Conservation (phyloP, 2,329 filamentous ascomycete species). For the Beauveria brongniartii region DNA sequence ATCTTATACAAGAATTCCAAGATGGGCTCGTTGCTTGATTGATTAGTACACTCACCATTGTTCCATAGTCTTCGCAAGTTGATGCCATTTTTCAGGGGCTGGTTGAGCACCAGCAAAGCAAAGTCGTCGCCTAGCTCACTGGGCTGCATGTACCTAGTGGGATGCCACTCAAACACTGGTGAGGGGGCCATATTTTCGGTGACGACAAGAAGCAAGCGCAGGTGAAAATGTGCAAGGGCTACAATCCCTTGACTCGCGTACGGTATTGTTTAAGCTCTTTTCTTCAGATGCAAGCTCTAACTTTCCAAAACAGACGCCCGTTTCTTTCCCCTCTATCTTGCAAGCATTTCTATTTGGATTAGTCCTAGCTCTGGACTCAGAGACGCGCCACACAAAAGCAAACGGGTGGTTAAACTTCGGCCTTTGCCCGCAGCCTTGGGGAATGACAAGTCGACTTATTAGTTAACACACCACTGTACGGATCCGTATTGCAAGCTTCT, state of each 20-base stretch:
- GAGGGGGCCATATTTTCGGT: not conserved
- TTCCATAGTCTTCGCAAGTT: conserved; percentile 43
- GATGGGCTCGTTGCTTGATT: not conserved
- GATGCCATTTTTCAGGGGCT: conserved; percentile 37
- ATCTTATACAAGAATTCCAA: not conserved
- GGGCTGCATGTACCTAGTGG: conserved; percentile 28
- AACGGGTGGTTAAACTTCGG: conserved; percentile 8
- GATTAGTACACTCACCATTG: conserved; percentile 29
- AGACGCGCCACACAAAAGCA: not conserved
- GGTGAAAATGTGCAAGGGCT: not conserved
- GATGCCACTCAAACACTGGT: conserved; percentile 30
- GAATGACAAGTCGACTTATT: too few species aligned
- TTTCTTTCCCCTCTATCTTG: not conserved
- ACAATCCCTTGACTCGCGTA: too few species aligned
- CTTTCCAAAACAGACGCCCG: not conserved
- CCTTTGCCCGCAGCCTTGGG: not conserved
- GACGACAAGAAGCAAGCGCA: not conserved
- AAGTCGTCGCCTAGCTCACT: conserved; percentile 27
- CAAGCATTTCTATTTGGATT: conserved; percentile 2
- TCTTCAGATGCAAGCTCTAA: not conserved
- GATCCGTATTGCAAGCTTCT: too few species aligned
- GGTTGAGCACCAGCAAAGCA: conserved; percentile 43
- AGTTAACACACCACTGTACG: not conserved
- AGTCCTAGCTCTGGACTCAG: not conserved
- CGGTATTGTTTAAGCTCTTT: not conserved